Conservation (phyloP, 495 filamentous ascomycete genomes). For the Hypoxylon fuscum region DNA sequence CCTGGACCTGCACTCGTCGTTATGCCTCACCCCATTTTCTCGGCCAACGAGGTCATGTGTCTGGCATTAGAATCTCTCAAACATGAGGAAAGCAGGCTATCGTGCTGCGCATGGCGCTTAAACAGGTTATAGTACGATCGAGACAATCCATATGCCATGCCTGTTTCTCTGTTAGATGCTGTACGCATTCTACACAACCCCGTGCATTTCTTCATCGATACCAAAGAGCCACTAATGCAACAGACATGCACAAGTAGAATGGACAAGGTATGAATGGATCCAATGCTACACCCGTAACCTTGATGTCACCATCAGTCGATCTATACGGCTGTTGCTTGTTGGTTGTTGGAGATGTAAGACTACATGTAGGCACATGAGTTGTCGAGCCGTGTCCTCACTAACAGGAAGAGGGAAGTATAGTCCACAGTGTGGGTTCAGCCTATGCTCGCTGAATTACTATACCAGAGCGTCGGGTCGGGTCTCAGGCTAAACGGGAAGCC, state of each 20-base stretch:
- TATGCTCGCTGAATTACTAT: background rate
- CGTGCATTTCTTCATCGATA: constrained; percentile 23
- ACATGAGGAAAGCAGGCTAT: background rate
- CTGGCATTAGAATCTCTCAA: background rate
- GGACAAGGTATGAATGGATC: constrained; percentile 7
- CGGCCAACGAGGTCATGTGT: background rate
- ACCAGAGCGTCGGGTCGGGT: constrained; percentile 20
- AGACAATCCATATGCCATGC: background rate
- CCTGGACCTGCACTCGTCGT: background rate
- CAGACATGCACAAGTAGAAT: background rate
- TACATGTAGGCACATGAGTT: background rate
- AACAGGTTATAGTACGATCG: too few species aligned
- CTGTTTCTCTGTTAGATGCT: background rate
- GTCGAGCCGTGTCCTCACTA: background rate
- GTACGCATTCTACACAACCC: too few species aligned
- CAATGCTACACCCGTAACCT: background rate
- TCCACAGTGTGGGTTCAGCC: background rate
- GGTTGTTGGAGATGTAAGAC: constrained; percentile 8
- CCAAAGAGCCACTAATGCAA: constrained; percentile 25
- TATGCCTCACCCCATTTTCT: background rate
- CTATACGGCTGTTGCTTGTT: constrained; percentile 18
- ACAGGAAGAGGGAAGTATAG: background rate
- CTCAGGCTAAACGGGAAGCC: constrained; percentile 3
- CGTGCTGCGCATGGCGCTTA: background rate
- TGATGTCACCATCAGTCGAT: constrained; percentile 25